Evolutionary conservation across 306 rosid species (phyloP).

Genomic region (Gillenia trifoliata): DNA sequence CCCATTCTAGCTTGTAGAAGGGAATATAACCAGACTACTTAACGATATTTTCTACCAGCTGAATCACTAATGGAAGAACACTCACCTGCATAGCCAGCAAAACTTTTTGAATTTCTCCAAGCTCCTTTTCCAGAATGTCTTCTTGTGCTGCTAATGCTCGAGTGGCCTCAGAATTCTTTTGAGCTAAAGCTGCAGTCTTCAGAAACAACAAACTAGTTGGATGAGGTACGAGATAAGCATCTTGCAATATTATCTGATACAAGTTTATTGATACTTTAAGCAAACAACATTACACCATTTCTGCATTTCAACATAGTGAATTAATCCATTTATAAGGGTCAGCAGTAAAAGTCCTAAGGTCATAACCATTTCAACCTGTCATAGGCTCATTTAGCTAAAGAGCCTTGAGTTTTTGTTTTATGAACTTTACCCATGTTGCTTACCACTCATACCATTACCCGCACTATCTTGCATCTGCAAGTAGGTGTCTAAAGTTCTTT

Average conservation of each 20-base stretch:
- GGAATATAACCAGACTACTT: not conserved
- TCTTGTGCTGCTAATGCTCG: conserved; percentile 70
- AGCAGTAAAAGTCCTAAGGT: not conserved
- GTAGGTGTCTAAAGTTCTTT: not conserved
- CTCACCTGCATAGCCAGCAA: conserved; percentile 93
- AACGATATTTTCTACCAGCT: not conserved
- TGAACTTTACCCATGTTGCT: not conserved
- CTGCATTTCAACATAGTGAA: not conserved
- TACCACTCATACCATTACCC: not conserved
- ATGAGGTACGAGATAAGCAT: not conserved
- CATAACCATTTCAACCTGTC: not conserved
- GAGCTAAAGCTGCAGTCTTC: conserved; percentile 80
- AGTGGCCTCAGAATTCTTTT: conserved; percentile 80
- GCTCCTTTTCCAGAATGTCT: conserved; percentile 83
- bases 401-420: not conserved
- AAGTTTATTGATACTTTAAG: not conserved
- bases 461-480: not conserved
- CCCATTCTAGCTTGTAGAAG: not conserved
- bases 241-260: not conserved
- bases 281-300: not conserved
- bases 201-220: conserved; percentile 32
- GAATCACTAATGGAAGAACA: not conserved
- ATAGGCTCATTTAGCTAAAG: not conserved
- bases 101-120: conserved; percentile 81
- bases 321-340: not conserved